A percentile compares a stretch with the other conserved stretches of the same genome.
Evolutionary conservation across 805 yeast genomes (phyloP).

Genomic region (Kluyveromyces wickerhamii): DNA sequence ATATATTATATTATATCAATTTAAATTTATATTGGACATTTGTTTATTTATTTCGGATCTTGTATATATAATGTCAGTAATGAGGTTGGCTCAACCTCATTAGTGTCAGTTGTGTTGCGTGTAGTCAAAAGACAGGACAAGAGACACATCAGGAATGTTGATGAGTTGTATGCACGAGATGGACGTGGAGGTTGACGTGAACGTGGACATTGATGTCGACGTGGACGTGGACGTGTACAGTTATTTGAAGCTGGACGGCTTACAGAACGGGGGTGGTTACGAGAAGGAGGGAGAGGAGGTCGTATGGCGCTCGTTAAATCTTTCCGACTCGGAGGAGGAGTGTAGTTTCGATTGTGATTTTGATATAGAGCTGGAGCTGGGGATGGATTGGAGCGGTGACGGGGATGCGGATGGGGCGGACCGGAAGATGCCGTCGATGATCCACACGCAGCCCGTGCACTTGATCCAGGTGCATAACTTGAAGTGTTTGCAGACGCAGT

Average conservation of each 20-base stretch:
- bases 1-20: too few relatives aligned
- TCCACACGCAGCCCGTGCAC: slow-evolving; percentile 24
- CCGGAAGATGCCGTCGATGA: slow-evolving; percentile 5
- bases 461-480: slow-evolving; percentile 10
- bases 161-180: too few relatives aligned
- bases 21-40: too few relatives aligned
- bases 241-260: slow-evolving; percentile 1
- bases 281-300: neutral
- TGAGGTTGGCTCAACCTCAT: too few relatives aligned
- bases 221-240: neutral
- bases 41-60: too few relatives aligned
- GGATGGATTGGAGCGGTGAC: neutral
- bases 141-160: too few relatives aligned
- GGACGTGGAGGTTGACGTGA: neutral
- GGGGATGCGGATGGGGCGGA: neutral
- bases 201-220: neutral
- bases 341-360: neutral
- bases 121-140: too few relatives aligned
- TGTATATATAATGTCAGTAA: too few relatives aligned
- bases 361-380: neutral
- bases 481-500: slow-evolving; percentile 1
- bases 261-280: neutral
- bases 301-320: too few relatives aligned
- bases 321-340: slow-evolving; percentile 1
- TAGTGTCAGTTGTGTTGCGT: too few relatives aligned